Conservation (phyloP, 2,329 filamentous ascomycete species). For the Ophiostoma triangulosporum region DNA sequence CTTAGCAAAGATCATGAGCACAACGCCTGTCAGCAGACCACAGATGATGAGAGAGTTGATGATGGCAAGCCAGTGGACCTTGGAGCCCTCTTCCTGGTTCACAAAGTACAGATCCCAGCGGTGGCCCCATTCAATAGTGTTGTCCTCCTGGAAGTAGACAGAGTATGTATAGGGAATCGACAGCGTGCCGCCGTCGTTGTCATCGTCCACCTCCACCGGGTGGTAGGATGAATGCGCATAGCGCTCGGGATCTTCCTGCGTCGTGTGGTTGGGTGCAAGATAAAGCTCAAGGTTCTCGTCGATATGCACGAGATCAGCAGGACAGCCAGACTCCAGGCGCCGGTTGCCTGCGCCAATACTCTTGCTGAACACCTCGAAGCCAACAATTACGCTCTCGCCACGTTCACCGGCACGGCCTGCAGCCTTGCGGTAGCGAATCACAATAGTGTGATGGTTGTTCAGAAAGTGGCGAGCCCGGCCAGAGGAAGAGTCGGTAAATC, state of each 20-base stretch:
- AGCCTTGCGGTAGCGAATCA: constrained; percentile 63
- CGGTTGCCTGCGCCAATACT: constrained; percentile 52
- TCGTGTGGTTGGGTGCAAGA: constrained; percentile 49
- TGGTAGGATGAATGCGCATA: constrained; percentile 48
- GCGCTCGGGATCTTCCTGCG: constrained; percentile 27
- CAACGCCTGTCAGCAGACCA: constrained; percentile 61
- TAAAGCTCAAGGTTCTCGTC: constrained; percentile 55
- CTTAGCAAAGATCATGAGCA: constrained; percentile 67
- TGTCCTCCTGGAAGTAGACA: constrained; percentile 77
- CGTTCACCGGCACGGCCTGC: constrained; percentile 53
- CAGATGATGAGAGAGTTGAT: constrained; percentile 78
- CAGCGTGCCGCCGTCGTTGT: constrained; percentile 51
- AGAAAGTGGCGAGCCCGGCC: constrained; percentile 55
- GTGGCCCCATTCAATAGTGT: constrained; percentile 65
- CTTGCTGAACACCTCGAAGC: constrained; percentile 83
- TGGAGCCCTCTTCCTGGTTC: constrained; percentile 68
- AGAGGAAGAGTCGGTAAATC: constrained; percentile 54
- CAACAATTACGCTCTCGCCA: constrained; percentile 69
- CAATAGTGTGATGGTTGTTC: constrained; percentile 80
- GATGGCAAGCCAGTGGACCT: constrained; percentile 80
- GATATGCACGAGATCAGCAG: constrained; percentile 48
- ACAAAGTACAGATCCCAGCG: constrained; percentile 86
- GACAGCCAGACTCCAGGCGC: constrained; percentile 52
- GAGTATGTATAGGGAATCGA: constrained; percentile 79
- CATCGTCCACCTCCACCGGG: constrained; percentile 38